Conservation (phyloP, 768 basidiomycete genomes). For the Pisolithus marmoratus region DNA sequence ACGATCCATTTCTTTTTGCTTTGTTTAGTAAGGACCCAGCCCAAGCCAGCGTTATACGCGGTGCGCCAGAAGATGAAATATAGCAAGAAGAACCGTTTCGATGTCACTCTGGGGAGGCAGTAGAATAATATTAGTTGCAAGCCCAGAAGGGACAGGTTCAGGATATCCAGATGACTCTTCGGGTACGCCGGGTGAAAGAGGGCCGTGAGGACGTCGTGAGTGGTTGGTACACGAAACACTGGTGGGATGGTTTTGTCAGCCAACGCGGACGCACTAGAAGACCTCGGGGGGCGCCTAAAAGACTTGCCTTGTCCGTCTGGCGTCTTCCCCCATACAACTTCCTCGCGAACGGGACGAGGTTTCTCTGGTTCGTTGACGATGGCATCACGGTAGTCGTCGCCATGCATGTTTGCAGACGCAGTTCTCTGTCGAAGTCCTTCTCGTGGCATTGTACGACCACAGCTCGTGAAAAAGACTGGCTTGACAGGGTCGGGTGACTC, state of each 20-base stretch:
- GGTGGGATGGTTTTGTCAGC: constrained; percentile 1
- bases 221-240: constrained; percentile 94
- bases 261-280: not conserved
- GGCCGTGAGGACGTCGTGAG: constrained; percentile 82
- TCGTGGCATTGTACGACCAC: constrained; percentile 12
- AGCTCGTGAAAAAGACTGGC: too few species aligned
- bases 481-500: too few species aligned
- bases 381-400: not conserved
- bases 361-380: constrained; percentile 11
- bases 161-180: constrained; percentile 83
- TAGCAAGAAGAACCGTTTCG: constrained; percentile 70
- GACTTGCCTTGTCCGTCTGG: constrained; percentile 67
- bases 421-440: constrained; percentile 21
- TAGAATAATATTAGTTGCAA: constrained; percentile 73
- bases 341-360: constrained; percentile 26
- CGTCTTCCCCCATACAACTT: constrained; percentile 87
- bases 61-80: constrained; percentile 94
- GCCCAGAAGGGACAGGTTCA: constrained; percentile 77
- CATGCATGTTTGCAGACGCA: not conserved
- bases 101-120: constrained; percentile 47
- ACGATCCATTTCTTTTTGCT: constrained; percentile 96
- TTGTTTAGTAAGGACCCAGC: constrained; percentile 91
- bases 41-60: constrained; percentile 89
- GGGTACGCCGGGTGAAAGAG: constrained; percentile 78
- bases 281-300: not conserved